Percentiles rank a stretch among this genome's conserved stretches.
These are phyloP conservation scores for Picochlorum costavermella DNA, from an alignment of 139 green algal species.

Conservation along the genomic window DNA sequence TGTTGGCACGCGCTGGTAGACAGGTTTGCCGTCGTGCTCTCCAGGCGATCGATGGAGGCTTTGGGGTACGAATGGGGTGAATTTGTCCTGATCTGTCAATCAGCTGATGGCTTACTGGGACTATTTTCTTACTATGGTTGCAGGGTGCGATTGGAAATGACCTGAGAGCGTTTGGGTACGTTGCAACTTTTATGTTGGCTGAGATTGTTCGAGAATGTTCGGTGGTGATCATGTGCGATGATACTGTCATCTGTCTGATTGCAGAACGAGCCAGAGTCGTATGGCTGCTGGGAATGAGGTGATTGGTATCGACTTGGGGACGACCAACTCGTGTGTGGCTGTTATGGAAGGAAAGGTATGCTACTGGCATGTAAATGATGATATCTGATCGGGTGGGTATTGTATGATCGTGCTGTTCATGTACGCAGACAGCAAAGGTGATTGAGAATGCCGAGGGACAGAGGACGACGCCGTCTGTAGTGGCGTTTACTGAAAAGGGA, in stretches of 20 bases:
- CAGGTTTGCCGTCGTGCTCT: conserved; percentile 1
- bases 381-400: background rate
- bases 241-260: background rate
- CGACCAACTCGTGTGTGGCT: conserved; percentile 98
- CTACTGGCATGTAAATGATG: background rate
- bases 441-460: conserved; percentile 98
- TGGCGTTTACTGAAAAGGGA: conserved; percentile 90
- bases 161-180: background rate
- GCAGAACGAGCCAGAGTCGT: conserved; percentile 23
- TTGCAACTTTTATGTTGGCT: background rate
- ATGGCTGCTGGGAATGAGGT: conserved; percentile 66
- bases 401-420: background rate
- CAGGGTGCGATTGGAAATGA: background rate
- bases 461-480: conserved; percentile 94
- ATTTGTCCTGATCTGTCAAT: no score
- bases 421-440: conserved; percentile 68
- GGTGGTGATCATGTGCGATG: background rate
- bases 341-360: conserved; percentile 98
- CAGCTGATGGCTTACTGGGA: no score
- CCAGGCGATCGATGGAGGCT: background rate
- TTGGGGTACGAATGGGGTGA: background rate
- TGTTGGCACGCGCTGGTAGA: background rate
- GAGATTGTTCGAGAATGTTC: background rate
- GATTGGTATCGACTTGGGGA: conserved; percentile 98
- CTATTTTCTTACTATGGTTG: background rate